Percentiles rank a stretch among this genome's conserved stretches.
Evolutionary conservation across 2,329 filamentous ascomycete genomes (phyloP).

Genomic region (Aspergillus flavus): DNA sequence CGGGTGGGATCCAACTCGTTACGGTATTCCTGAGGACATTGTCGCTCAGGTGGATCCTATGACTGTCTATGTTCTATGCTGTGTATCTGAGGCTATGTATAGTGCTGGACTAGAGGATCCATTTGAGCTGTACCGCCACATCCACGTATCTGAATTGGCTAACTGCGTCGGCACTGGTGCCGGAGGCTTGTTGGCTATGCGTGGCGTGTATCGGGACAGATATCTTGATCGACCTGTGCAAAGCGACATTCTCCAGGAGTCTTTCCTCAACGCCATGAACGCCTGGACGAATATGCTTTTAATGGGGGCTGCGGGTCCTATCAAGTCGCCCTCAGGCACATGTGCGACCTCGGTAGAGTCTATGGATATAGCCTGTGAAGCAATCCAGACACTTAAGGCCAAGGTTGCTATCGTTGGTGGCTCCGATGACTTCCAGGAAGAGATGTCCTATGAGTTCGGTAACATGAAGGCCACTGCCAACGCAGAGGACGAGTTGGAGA

Average conservation of each 20-base stretch:
- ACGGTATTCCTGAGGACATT: constrained; percentile 96
- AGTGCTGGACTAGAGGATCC: constrained; percentile 95
- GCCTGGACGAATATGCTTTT: constrained; percentile 99
- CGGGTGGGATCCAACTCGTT: constrained; percentile 94
- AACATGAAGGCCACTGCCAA: constrained; percentile 99
- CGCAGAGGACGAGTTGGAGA: constrained; percentile 91
- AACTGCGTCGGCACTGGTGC: constrained; percentile 99
- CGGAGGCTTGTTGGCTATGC: constrained; percentile 87
- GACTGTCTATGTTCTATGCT: constrained; percentile 91
- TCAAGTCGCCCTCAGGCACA: constrained; percentile 97
- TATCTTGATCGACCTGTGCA: constrained; percentile 96
- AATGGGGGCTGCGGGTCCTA: constrained; percentile 92
- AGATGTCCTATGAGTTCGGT: constrained; percentile 98
- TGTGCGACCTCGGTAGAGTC: constrained; percentile 98
- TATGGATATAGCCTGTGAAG: constrained; percentile 96
- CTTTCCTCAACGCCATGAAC: constrained; percentile 99
- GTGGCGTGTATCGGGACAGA: constrained; percentile 97
- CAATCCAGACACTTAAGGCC: constrained; percentile 97
- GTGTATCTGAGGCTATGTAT: constrained; percentile 86
- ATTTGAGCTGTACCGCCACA: constrained; percentile 99
- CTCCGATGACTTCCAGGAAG: constrained; percentile 98
- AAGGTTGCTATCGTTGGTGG: constrained; percentile 96
- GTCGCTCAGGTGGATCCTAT: constrained; percentile 97
- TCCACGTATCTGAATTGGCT: constrained; percentile 95
- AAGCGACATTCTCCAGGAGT: constrained; percentile 98